Conservation (phyloP, 352 stramenopile genomes). For the Phytophthora uliginosa region DNA sequence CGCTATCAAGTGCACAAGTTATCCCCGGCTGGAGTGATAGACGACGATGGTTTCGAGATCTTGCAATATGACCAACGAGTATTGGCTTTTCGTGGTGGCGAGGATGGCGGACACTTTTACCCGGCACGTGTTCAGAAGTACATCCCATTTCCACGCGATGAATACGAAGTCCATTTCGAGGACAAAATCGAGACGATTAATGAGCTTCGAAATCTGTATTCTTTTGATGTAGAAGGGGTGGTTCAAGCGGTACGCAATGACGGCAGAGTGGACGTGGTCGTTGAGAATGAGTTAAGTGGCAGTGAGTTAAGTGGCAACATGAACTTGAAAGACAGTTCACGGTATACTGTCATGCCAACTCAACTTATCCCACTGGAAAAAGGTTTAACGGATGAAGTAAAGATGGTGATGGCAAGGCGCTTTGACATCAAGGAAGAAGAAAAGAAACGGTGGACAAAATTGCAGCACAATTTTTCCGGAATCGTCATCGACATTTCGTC, state of each 20-base stretch:
- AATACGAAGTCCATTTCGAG: slow-evolving; percentile 71
- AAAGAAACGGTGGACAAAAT: slow-evolving; percentile 28
- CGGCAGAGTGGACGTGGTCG: slow-evolving; percentile 63
- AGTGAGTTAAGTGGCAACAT: not conserved
- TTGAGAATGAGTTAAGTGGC: slow-evolving; percentile 24
- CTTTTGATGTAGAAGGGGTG: slow-evolving; percentile 62
- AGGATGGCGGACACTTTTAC: slow-evolving; percentile 68
- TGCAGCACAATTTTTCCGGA: slow-evolving; percentile 52
- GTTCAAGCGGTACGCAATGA: slow-evolving; percentile 60
- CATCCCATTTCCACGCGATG: slow-evolving; percentile 53
- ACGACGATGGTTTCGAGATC: slow-evolving; percentile 58
- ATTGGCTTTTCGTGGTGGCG: slow-evolving; percentile 68
- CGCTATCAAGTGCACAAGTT: slow-evolving; percentile 67
- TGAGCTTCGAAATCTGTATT: slow-evolving; percentile 70
- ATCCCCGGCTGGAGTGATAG: slow-evolving; percentile 55
- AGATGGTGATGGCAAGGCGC: slow-evolving; percentile 49
- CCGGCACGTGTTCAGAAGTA: slow-evolving; percentile 65
- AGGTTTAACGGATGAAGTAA: slow-evolving; percentile 42
- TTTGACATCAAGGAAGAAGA: slow-evolving; percentile 36
- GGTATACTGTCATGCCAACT: slow-evolving; percentile 12
- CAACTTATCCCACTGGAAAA: slow-evolving; percentile 62
- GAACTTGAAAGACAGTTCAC: slow-evolving; percentile 5
- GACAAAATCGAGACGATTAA: slow-evolving; percentile 63
- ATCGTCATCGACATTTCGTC: slow-evolving; percentile 63
- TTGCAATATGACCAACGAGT: slow-evolving; percentile 73